Evolutionary conservation across 257 asterid species (phyloP), one percentile per base, ranked within the genome.

Genomic region (Echites panduratus): DNA sequence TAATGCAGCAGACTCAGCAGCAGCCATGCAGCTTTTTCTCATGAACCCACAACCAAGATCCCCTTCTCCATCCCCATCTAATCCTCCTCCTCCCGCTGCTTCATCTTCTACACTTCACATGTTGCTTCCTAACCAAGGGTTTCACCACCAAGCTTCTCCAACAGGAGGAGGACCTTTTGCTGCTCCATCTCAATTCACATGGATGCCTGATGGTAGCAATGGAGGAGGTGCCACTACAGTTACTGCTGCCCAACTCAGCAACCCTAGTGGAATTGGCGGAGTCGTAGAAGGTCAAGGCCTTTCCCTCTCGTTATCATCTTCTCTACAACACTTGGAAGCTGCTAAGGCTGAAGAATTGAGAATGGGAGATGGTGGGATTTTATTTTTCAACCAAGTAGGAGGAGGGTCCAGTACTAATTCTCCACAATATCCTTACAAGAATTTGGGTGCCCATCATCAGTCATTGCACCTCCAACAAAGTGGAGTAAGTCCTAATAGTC

Each of bases 1-100:
- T 66, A 84, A 85, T 77, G 86, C 84, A 0, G 54, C 83, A 14
- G 93, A 87, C 74, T 83, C 90, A 43, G 91, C 96, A 4, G 90
- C 90, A 12, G 96, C 96, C 98, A 93, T 93, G 98, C 97, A 93
- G 82, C 98, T 93, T 77, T 93, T 93, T 59, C 83, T 87, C 19
- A 89, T 88, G 96, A 93, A 93, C 74, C 92, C 97, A 1, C 93
- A 84, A 73, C 89, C 83, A 59, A 75, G 86, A 76, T 86, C 96
- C 47, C 89, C 92, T 1, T 89, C 98, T 0, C 94, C 96, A 0
- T 76, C 97, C 29, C 84, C 92, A 10, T 78, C 87, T 43, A 82
- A 66, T 27, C 78, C 81, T 38, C 78, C 56, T 63, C 79, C 63
- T 53, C 71, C 84, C 38, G 38, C 38, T 32, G 38, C 38, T 0